These are phyloP conservation scores for Parsonsia alboflavescens DNA, from an alignment of 257 asterid species.

Conservation along the genomic window DNA sequence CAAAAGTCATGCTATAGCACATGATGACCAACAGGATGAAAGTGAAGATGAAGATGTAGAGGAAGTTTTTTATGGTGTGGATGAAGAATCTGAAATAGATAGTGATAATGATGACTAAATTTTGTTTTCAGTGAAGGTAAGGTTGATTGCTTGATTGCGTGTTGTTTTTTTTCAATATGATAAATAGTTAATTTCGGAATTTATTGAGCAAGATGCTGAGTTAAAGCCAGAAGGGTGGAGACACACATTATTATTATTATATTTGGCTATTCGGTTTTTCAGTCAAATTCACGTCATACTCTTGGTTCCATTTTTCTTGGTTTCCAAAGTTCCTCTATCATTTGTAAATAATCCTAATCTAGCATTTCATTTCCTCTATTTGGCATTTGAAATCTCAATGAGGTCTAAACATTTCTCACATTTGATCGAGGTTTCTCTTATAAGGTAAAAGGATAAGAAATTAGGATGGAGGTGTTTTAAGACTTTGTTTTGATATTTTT, in stretches of 20 bases:
- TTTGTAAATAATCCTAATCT: not conserved
- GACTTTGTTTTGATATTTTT: not conserved
- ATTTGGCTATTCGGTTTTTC: no score
- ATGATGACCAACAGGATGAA: slow-evolving; percentile 39
- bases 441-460: not conserved
- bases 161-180: slow-evolving; percentile 5
- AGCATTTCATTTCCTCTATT: not conserved
- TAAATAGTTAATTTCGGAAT: not conserved
- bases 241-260: not conserved
- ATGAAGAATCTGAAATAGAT: slow-evolving; percentile 59
- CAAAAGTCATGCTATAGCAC: slow-evolving; percentile 22
- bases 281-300: not conserved
- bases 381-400: not conserved
- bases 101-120: slow-evolving; percentile 56
- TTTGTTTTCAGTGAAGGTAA: not conserved
- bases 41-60: slow-evolving; percentile 76
- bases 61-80: slow-evolving; percentile 62
- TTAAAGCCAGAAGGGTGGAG: not conserved
- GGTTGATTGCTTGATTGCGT: slow-evolving; percentile 14
- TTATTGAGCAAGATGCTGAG: not conserved
- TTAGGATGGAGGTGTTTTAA: not conserved
- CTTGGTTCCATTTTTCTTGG: not conserved
- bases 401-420: not conserved
- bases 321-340: not conserved
- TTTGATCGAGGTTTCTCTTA: not conserved